Base-by-base conservation (phyloP, 805 yeast genomes). In the Saccharomycopsis sp. region DNA sequence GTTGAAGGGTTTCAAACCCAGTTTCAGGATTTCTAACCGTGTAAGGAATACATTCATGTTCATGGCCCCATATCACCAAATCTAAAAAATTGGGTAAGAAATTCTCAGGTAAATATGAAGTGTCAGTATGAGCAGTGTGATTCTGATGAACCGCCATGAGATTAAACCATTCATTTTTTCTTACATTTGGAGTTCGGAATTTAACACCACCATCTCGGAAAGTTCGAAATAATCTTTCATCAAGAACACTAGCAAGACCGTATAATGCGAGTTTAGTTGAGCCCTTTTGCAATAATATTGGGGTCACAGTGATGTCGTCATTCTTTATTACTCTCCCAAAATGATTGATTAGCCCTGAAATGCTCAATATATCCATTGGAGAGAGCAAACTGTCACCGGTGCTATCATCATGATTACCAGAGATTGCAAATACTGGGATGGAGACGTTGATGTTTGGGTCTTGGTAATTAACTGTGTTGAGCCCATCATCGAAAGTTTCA, bases 331-430 rank as follows among this genome's bases (percentile, higher is more conserved):
- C 82, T 53, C 83, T 74, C 1, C 98, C 98, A 61, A 87, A 88
- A 64, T 88, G 95, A 60, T 93, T 93, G 23, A 93, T 64, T 44
- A 89, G 64, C 0, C 97, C 97, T 2, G 86, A 66, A 4, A 84
- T 85, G 16, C 85, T 75, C 9, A 93, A 64, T 2, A 93, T 64
- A 61, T 93, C 98, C 68, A 93, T 68, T 0, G 98, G 95, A 44
- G 89, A 79, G 11, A 93, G 65, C 43, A 85, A 64, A 19, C 82
- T 81, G 43, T 79, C 85, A 1, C 97, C 97, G 0, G 95, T 85
- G 2, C 96, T 86, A 62, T 93, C 97, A 62, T 93, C 98, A 60
- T 93, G 98, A 56, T 93, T 93, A 2, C 98, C 98, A 38, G 90
- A 79, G 3, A 93, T 90, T 4, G 89, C 90, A 67, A 93, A 87